Percentiles rank a stretch among this genome's conserved stretches.
Evolutionary conservation across 2,329 filamentous ascomycete genomes (phyloP).

Genomic region (Fusarium sp.): DNA sequence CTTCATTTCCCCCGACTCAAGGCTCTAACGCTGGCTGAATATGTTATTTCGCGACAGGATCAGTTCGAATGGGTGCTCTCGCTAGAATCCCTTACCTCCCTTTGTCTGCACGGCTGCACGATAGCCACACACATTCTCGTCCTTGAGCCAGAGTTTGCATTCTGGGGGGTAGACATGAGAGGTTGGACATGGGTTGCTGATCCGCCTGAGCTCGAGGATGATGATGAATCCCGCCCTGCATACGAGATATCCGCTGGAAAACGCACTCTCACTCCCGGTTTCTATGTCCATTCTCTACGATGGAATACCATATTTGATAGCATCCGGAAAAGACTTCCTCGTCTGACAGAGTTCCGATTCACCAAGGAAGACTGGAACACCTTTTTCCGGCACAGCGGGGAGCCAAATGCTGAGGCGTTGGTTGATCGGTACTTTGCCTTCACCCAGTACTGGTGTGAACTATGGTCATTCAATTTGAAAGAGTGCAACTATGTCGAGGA

Average conservation of each 20-base stretch:
- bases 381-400: not conserved
- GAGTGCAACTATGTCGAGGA: not conserved
- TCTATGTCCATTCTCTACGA: not conserved
- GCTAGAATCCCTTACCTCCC: slow-evolving; percentile 5
- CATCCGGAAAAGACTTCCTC: slow-evolving; percentile 16
- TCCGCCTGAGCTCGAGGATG: not conserved
- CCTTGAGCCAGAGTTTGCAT: accelerated
- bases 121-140: slow-evolving; percentile 12
- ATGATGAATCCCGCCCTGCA: not conserved
- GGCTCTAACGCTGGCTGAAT: slow-evolving; percentile 22
- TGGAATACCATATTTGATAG: slow-evolving; percentile 41
- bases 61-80: slow-evolving; percentile 43
- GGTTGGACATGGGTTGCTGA: slow-evolving; percentile 21
- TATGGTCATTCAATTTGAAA: not conserved
- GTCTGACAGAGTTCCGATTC: not conserved
- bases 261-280: not conserved
- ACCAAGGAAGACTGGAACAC: accelerated
- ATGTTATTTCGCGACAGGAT: slow-evolving; percentile 30
- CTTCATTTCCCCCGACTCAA: slow-evolving; percentile 36
- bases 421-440: not conserved
- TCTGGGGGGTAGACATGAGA: not conserved
- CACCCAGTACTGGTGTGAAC: not conserved
- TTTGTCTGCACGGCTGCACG: slow-evolving; percentile 25
- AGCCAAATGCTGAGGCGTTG: not conserved
- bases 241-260: not conserved